Base-by-base conservation (phyloP, 2,329 filamentous ascomycete genomes). In the Hypoxylon sp. region DNA sequence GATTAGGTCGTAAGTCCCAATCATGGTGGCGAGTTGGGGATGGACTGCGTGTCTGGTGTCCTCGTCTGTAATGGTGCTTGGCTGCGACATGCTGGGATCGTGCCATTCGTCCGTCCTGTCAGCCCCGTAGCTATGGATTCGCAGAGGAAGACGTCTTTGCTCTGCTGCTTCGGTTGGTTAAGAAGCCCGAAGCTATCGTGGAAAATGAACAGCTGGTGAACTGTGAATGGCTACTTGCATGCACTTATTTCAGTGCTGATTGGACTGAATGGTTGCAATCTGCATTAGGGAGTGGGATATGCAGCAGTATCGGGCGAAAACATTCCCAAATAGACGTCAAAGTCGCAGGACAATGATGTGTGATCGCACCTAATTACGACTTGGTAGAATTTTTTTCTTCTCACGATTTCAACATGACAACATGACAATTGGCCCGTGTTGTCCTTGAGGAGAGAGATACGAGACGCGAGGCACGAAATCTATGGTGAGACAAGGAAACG, bases 161-260 rank as follows among this genome's bases (percentile, higher is more conserved):
- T 75, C 66, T 70, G 61, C 65, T 57, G 62, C 60, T 56, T 70
- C 73, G 73, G 74, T 73, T 70, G 73, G 74, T 67, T 63, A 70
- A 73, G 67, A 66, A 72, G 63, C 63, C 69, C 72, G 71, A 69
- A 70, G 71, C 66, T 73, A 72, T 73, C 70, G 72, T 74, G 71
- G 65, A 69, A 75, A 75, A 70, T 64, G 75, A 69, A 75, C 76
- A 78, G 75, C 75, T 78, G 76, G 75, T 75, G 69, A 72, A 67
- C 74, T 72, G 67, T 78, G 75, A 78, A 74, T 78, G 76, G 76
- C 72, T 74, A 72, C 62, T 65, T 72, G 71, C 72, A 72, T 70
- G 71, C 66, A 69, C 63, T 67, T 70, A 46, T 60, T 60, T 63
- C 63, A 60, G 68, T 61, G 72, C 69, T 77, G 75, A 78, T 78